A percentile compares a stretch with the other conserved stretches of the same genome.
Evolutionary conservation across 768 basidiomycete species (phyloP).

Genomic region (Tricholoma hemisulphureum): DNA sequence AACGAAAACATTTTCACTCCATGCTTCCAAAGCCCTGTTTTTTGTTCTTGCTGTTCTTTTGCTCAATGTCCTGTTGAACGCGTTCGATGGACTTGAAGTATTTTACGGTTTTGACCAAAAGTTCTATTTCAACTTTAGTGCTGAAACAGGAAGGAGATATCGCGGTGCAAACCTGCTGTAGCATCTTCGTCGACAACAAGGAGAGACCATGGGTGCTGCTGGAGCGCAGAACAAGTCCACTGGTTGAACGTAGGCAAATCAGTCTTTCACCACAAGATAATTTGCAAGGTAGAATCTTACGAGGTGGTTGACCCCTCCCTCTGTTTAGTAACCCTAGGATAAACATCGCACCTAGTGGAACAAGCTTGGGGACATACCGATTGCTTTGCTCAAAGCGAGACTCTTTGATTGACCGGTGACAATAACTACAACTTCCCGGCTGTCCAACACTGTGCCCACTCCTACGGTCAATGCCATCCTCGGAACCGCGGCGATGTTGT

Average conservation of each 20-base stretch:
- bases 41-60: slow-evolving; percentile 12
- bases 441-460: slow-evolving; percentile 82
- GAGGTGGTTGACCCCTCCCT: slow-evolving; percentile 89
- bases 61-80: slow-evolving; percentile 83
- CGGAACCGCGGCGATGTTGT: slow-evolving; percentile 74
- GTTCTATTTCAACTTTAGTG: slow-evolving; percentile 45
- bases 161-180: slow-evolving; percentile 56
- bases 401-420: slow-evolving; percentile 84
- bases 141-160: not conserved
- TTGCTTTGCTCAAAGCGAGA: slow-evolving; percentile 82
- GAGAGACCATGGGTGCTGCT: slow-evolving; percentile 84
- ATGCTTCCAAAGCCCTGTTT: not conserved
- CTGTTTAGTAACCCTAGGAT: slow-evolving; percentile 29
- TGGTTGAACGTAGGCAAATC: slow-evolving; percentile 16
- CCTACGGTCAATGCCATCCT: slow-evolving; percentile 90
- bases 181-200: slow-evolving; percentile 91
- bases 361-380: slow-evolving; percentile 45
- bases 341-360: not conserved
- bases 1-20: not conserved
- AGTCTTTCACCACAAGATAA: not conserved
- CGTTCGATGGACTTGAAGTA: slow-evolving; percentile 91
- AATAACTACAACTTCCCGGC: slow-evolving; percentile 81
- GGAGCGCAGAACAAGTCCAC: slow-evolving; percentile 85
- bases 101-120: slow-evolving; percentile 87
- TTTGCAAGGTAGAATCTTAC: slow-evolving; percentile 34